phyloP scores from a whole-genome alignment of 352 stramenopile species.

The Pythium inflatum region DNA sequence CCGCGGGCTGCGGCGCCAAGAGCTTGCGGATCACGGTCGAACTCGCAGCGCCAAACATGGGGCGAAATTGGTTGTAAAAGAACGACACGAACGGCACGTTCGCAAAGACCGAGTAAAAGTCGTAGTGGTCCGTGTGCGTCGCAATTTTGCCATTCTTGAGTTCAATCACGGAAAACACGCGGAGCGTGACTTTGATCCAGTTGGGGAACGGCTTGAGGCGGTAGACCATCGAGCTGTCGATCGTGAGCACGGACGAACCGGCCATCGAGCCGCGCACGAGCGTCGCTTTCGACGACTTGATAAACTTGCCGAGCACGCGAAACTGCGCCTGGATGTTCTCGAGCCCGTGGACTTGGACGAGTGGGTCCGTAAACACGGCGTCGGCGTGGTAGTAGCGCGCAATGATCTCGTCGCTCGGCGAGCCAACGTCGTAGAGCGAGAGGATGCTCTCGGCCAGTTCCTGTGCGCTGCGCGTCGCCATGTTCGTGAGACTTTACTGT shows the following conservation, averaged over 20 bases:
- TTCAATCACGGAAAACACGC: conserved; percentile 84
- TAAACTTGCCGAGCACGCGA: conserved; percentile 73
- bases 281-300: conserved; percentile 77
- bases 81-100: conserved; percentile 81
- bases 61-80: conserved; percentile 80
- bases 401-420: conserved; percentile 67
- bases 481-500: not conserved
- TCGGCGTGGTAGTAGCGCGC: conserved; percentile 78
- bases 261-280: conserved; percentile 85
- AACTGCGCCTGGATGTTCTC: conserved; percentile 89
- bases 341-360: conserved; percentile 72
- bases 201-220: conserved; percentile 76
- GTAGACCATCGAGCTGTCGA: conserved; percentile 79
- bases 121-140: conserved; percentile 83
- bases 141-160: conserved; percentile 81
- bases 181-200: conserved; percentile 71
- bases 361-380: conserved; percentile 79
- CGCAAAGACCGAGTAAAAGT: conserved; percentile 81
- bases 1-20: conserved; percentile 34
- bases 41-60: conserved; percentile 68
- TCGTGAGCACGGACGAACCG: conserved; percentile 74
- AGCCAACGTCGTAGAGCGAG: conserved; percentile 83
- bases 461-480: conserved; percentile 73
- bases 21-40: conserved; percentile 77
- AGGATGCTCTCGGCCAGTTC: conserved; percentile 80